Percentiles rank a stretch among this genome's conserved stretches.
These are phyloP conservation scores for Periconia sp. DNA, from an alignment of 2,329 filamentous ascomycete species.

Conservation along the genomic window DNA sequence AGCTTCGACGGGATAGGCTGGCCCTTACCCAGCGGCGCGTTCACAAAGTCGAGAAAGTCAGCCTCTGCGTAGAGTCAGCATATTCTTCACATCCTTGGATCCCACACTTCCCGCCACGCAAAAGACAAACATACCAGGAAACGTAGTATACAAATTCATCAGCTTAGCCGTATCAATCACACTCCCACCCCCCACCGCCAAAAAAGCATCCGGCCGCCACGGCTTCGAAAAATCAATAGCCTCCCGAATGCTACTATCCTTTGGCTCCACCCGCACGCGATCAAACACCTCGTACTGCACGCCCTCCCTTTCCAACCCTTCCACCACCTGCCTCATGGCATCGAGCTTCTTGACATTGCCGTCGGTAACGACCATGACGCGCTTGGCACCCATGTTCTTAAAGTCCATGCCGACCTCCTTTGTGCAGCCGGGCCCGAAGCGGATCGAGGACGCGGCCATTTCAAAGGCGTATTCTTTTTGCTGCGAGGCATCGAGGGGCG, in stretches of 20 bases:
- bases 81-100: not conserved
- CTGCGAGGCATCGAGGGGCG: slow-evolving; percentile 71
- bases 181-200: slow-evolving; percentile 89
- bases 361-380: slow-evolving; percentile 93
- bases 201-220: slow-evolving; percentile 82
- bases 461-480: slow-evolving; percentile 98
- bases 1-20: slow-evolving; percentile 73
- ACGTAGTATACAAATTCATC: slow-evolving; percentile 95
- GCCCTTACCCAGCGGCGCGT: slow-evolving; percentile 88
- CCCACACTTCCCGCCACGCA: too few species aligned
- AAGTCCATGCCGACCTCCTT: slow-evolving; percentile 99
- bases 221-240: slow-evolving; percentile 87
- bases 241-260: slow-evolving; percentile 89
- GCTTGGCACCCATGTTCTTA: slow-evolving; percentile 84
- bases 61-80: slow-evolving; percentile 61
- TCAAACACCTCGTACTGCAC: slow-evolving; percentile 83
- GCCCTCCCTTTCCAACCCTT: slow-evolving; percentile 78
- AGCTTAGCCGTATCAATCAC: slow-evolving; percentile 98
- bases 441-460: slow-evolving; percentile 94
- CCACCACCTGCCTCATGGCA: slow-evolving; percentile 87
- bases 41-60: slow-evolving; percentile 96
- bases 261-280: slow-evolving; percentile 84
- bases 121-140: slow-evolving; percentile 59
- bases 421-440: slow-evolving; percentile 91
- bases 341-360: slow-evolving; percentile 78